Conservation (phyloP, 2,329 filamentous ascomycete species). For the Zymoseptoria brevis region DNA sequence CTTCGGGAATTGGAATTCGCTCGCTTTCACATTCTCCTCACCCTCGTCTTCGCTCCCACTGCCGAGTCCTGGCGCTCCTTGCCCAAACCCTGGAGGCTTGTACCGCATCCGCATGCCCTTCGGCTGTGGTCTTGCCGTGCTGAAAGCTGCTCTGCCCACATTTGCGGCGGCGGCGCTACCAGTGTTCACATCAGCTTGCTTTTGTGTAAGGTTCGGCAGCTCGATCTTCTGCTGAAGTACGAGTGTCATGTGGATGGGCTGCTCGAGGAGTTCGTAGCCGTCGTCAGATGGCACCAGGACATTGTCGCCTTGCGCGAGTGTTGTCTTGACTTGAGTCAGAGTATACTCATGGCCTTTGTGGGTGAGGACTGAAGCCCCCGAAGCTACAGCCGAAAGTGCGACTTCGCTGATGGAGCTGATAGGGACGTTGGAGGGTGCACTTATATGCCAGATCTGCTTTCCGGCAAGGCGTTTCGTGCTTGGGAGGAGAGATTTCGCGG, state of each 20-base stretch:
- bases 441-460: slow-evolving; percentile 77
- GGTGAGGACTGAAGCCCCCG: slow-evolving; percentile 49
- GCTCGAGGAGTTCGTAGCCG: slow-evolving; percentile 31
- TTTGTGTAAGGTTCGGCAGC: slow-evolving; percentile 38
- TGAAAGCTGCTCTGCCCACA: slow-evolving; percentile 43
- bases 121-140: slow-evolving; percentile 55
- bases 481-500: slow-evolving; percentile 43
- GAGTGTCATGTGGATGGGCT: slow-evolving; percentile 51
- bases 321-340: slow-evolving; percentile 12
- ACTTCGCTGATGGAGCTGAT: slow-evolving; percentile 59
- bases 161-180: slow-evolving; percentile 35
- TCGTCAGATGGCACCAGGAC: slow-evolving; percentile 20
- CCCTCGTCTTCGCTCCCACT: slow-evolving; percentile 34
- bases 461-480: slow-evolving; percentile 49
- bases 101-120: slow-evolving; percentile 60
- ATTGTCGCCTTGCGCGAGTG: slow-evolving; percentile 9
- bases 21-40: slow-evolving; percentile 26
- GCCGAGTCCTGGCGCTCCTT: slow-evolving; percentile 37
- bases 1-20: slow-evolving; percentile 21
- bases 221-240: slow-evolving; percentile 58
- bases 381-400: slow-evolving; percentile 50
- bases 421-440: slow-evolving; percentile 61
- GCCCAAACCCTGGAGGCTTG: slow-evolving; percentile 54
- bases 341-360: slow-evolving; percentile 56
- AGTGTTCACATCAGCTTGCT: slow-evolving; percentile 34